Evolutionary conservation across 2,329 filamentous ascomycete species (phyloP), one percentile per base, ranked within the genome.

Genomic region (Hansfordia pulvinata): DNA sequence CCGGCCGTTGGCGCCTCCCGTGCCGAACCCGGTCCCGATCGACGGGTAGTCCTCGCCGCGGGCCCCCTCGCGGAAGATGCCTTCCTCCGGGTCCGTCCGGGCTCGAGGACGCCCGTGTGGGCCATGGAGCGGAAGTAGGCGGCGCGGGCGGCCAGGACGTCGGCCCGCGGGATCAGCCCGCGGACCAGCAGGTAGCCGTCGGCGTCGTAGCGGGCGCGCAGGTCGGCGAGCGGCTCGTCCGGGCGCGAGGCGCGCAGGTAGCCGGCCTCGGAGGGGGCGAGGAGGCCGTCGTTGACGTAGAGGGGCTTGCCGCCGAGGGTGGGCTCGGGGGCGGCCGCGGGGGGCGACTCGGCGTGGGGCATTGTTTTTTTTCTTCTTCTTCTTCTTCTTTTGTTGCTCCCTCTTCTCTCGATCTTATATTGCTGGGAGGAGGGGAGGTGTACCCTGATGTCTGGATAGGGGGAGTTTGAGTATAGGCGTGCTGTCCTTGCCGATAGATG

Each of bases 131-230:
- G 26, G 35, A 61, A 61, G 34, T 60, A 59, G 18, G 43, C 37
- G 32, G 52, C 42, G 10, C 56, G 42, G 25, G 49, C 49, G 31
- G 54, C 46, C 11, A 58, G 39, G 5, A 62, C 56, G 28, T 55
- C 52, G 24, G 50, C 47, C n/a, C 55, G 43, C 5, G 56, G 54
- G 13, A 60, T 35, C 6, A 60, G 29, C 5, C 46, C 43, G 26
- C 58, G 60, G 18, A 60, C 37, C 31, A 51, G 58, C 15, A 60
- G 34, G 34, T 59, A 60, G 15, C 54, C 54, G 26, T 58, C 54
- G 10, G 41, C 34, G 13, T 46, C 27, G 19, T 52, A 50, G 6
- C 51, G 51, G 19, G 41, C 37, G 15, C 52, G 47, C 35, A 60
- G 47, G 25, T 57, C 47, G 18, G 49, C 40, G 7, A 54, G 30